Base-by-base conservation (phyloP, 169 alveolate genomes). In the Cryptosporidium sp. region DNA sequence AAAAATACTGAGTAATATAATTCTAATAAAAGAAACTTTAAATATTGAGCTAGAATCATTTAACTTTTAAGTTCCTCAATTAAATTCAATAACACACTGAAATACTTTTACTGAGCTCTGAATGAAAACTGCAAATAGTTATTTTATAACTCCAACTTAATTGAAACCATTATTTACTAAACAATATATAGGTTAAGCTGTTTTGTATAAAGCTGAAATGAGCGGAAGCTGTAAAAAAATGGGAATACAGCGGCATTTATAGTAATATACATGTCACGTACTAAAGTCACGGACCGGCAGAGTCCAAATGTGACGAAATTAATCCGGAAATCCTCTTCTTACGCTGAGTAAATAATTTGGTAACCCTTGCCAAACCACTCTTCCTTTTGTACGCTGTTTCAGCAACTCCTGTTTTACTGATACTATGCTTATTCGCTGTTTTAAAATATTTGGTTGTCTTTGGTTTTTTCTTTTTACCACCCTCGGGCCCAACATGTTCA, bases 281-380 rank as follows among this genome's bases (percentile, higher is more conserved):
- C 55, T 16, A 48, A 18, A 55, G 21, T 26, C 37, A 55, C 67
- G 9, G 8, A 55, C 21, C 67, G 21, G 29, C 35, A 6, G 35
- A 5, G 1, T 21, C 35, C 21, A 65, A 31, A 29, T 35, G 71
- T 35, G 43, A 31, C 2, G 52, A 18, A 29, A 65, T 65, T 65
- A n/a, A n/a, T 37, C 71, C 50, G 6, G 71, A 65, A 65, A 33
- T 65, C 29, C 71, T 65, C 10, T 31, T 23, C 33, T 65, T 65
- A 6, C 71, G 71, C 1, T 2, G 4, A n/a, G 71, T 65, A 14
- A 65, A 65, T 18, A 29, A 4, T 18, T 31, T 35, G 0, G 52
- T 26, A 31, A 65, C 5, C 31, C 10, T n/a, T 6, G 43, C 3
- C 2, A 65, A 2, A 23, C 52, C 50, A 1, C 31, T 33, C 18